phyloP scores from a whole-genome alignment of 1,284 basidiomycete genomes.

The Microbotryomycetes sp. region DNA sequence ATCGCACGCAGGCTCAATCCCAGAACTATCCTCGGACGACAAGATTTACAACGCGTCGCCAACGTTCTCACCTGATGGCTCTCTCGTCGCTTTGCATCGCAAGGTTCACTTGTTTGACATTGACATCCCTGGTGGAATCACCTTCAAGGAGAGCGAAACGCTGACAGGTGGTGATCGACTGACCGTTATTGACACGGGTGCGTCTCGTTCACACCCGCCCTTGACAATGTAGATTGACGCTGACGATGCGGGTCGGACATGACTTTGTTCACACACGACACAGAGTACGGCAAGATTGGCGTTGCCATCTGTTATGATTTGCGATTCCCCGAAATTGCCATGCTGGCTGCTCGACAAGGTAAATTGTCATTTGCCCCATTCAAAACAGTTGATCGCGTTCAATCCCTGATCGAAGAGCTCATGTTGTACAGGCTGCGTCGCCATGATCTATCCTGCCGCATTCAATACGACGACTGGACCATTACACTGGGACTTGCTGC shows the following conservation, averaged over 20 bases:
- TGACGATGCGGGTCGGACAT: background rate
- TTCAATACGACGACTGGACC: conserved; percentile 92
- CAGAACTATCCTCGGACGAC: conserved; percentile 65
- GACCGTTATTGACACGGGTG: conserved; percentile 81
- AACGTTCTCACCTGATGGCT: conserved; percentile 61
- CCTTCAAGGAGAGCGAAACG: conserved; percentile 96
- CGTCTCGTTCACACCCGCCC: background rate
- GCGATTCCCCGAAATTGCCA: conserved; percentile 90
- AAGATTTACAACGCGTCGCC: conserved; percentile 85
- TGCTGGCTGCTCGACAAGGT: conserved; percentile 84
- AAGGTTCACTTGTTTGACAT: conserved; percentile 99
- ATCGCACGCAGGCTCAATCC: conserved; percentile 58
- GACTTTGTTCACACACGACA: background rate
- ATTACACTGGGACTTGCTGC: conserved; percentile 90
- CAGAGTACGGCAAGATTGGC: conserved; percentile 81
- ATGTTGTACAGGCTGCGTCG: conserved; percentile 61
- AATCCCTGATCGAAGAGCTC: background rate
- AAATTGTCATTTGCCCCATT: background rate
- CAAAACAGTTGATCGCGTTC: background rate
- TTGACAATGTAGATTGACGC: conserved; percentile 1
- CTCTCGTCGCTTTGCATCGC: conserved; percentile 76
- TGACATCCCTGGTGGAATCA: conserved; percentile 93
- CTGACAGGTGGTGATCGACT: conserved; percentile 69
- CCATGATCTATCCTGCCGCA: conserved; percentile 83
- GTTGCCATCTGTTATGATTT: conserved; percentile 88